phyloP scores from a whole-genome alignment of 2,329 filamentous ascomycete genomes.

The Zelopaecilomyces penicillatus region DNA sequence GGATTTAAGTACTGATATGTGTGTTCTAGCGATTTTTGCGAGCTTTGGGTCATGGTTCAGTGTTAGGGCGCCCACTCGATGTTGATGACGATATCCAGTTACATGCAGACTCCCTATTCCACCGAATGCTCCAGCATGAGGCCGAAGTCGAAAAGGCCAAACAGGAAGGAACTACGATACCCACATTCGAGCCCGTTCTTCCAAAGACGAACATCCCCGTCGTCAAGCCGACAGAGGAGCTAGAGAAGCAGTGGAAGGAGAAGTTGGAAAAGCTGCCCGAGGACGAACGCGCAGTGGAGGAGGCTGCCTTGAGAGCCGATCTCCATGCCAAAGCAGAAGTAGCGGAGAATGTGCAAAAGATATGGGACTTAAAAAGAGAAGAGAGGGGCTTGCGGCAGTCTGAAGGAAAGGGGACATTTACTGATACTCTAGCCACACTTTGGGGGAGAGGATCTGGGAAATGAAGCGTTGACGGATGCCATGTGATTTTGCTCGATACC shows the following conservation, averaged over 20 bases:
- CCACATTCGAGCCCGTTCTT: constrained; percentile 52
- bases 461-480: constrained; percentile 7
- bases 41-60: constrained; percentile 76
- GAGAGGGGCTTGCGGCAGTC: constrained; percentile 40
- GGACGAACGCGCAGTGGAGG: constrained; percentile 52
- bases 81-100: constrained; percentile 88
- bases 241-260: constrained; percentile 44
- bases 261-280: constrained; percentile 49
- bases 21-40: constrained; percentile 67
- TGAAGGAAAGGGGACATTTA: constrained; percentile 22
- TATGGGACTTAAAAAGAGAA: constrained; percentile 49
- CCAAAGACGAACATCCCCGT: constrained; percentile 21
- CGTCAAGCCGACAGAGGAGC: constrained; percentile 31
- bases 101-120: constrained; percentile 87
- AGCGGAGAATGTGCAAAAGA: constrained; percentile 43
- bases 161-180: constrained; percentile 48
- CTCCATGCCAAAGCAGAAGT: constrained; percentile 52
- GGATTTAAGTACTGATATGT: too few relatives aligned
- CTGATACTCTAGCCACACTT: constrained; percentile 21
- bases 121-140: constrained; percentile 80
- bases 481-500: too few relatives aligned
- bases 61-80: constrained; percentile 52
- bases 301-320: constrained; percentile 56
- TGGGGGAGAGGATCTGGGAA: constrained; percentile 20
- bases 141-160: constrained; percentile 61